Evolutionary conservation across 2,329 filamentous ascomycete genomes (phyloP).

Genomic region (Trichoderma citrinoviride): DNA sequence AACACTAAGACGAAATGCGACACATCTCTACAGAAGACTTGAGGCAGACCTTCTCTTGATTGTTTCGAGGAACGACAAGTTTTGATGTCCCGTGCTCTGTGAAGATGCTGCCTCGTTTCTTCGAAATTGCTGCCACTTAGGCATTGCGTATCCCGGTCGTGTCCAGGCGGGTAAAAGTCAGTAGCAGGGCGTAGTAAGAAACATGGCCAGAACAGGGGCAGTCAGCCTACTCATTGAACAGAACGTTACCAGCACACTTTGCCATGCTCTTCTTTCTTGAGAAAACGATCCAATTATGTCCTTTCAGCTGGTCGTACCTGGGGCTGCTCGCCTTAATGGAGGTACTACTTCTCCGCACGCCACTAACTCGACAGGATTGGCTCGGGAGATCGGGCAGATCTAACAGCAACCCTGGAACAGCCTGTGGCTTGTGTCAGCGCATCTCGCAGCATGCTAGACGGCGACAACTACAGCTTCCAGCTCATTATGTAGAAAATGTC

Average conservation of each 20-base stretch:
- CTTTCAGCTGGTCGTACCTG: background rate
- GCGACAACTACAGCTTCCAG: background rate
- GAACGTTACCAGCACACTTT: background rate
- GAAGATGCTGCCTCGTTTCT: no score
- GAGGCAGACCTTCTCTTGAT: background rate
- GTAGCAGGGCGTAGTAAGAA: no score
- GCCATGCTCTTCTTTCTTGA: background rate
- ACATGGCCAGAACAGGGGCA: no score
- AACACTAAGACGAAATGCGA: background rate
- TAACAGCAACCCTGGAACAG: background rate
- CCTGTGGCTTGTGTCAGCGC: slow-evolving; percentile 15
- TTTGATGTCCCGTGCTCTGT: background rate
- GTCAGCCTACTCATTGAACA: no score
- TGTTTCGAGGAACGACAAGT: background rate
- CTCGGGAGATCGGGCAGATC: slow-evolving; percentile 18
- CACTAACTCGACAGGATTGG: slow-evolving; percentile 6
- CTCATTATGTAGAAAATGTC: background rate
- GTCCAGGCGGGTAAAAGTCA: background rate
- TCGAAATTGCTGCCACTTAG: no score
- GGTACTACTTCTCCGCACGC: slow-evolving; percentile 12
- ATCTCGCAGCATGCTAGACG: slow-evolving; percentile 2
- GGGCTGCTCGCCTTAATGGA: background rate
- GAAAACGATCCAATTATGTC: background rate
- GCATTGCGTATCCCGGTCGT: background rate
- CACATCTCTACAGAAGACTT: background rate